Base-by-base conservation (phyloP, 1,284 basidiomycete species). In the Meira miltonrushii region DNA sequence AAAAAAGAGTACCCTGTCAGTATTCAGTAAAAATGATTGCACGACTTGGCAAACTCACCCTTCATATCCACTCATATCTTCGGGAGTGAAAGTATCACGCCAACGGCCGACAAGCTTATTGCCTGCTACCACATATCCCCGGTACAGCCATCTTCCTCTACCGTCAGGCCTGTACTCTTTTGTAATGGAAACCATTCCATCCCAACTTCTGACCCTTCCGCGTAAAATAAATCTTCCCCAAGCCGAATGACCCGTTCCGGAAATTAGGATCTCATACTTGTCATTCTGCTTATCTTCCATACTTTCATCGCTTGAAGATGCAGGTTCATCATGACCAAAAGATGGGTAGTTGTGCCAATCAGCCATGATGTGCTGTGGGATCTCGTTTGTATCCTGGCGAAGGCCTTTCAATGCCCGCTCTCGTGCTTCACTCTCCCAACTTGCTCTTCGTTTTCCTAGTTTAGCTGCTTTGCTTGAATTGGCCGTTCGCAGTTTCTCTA, bases 131-230 rank as follows among this genome's bases (percentile, higher is more conserved):
- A 65, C 59, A 57, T 77, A 83, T 1, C 82, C 82, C 21, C 82
- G 68, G 61, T 83, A 83, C 7, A 82, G 68, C 82, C 82, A 83
- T 62, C 80, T 79, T 38, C 82, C 82, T 17, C 82, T 65, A 8
- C 80, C 80, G 56, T 82, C 80, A 11, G 80, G 80, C 64, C 81
- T 61, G 62, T 83, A 83, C 64, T 82, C 81, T 63, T 83, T 83
- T 61, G 81, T 79, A 48, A 83, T 71, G 52, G 77, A 79, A 39
- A 81, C 72, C 78, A 83, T 79, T 3, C 82, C 82, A 64, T 83
- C 82, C 82, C 82, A 83, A 11, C 74, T 66, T 21, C 82, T 68
- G 0, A 83, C 80, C 38, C 81, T 70, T 2, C 82, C 82, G 23
- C 79, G 77, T 10, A 83, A 71, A 19, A 81, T 74, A 65, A 83